phyloP scores from a whole-genome alignment of 139 green algal genomes.

The Chlamydomonas schloesseri region DNA sequence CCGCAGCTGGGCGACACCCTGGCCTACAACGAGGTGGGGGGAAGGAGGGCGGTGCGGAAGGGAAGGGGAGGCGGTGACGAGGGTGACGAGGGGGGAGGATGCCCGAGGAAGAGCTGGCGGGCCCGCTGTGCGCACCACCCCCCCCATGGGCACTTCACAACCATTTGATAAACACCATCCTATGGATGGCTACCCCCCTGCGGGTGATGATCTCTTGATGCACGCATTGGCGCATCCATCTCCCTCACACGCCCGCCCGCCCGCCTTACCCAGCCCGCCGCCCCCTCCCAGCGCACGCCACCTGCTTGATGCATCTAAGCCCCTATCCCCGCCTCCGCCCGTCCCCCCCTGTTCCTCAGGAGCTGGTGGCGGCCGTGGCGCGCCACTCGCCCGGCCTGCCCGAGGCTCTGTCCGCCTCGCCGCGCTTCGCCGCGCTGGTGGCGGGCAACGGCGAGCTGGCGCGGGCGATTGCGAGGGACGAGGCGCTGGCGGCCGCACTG shows the following conservation, averaged over 20 bases:
- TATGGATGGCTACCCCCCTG: too few species aligned
- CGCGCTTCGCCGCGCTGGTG: constrained; percentile 8
- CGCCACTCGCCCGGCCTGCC: constrained; percentile 8
- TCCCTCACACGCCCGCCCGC: too few species aligned
- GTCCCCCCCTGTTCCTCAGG: not conserved
- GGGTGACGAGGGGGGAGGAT: too few species aligned
- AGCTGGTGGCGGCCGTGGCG: constrained; percentile 9
- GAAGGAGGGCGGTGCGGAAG: not conserved
- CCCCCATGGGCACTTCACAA: too few species aligned
- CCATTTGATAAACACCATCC: too few species aligned
- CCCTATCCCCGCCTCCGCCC: not conserved
- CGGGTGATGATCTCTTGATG: too few species aligned
- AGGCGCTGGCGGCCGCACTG: not conserved
- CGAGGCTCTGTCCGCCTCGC: not conserved
- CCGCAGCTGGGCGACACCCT: constrained; percentile 9
- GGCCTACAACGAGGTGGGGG: constrained; percentile 16
- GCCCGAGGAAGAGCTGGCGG: too few species aligned
- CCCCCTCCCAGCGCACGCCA: too few species aligned
- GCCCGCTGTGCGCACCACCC: too few species aligned
- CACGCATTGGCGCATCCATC: too few species aligned
- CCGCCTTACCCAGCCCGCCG: too few species aligned
- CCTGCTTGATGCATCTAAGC: not conserved
- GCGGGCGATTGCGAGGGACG: not conserved
- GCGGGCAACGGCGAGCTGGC: not conserved
- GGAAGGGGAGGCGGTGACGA: too few species aligned